These are phyloP conservation scores for Rosa chinensis DNA, from an alignment of 306 rosid genomes.

Conservation along the genomic window DNA sequence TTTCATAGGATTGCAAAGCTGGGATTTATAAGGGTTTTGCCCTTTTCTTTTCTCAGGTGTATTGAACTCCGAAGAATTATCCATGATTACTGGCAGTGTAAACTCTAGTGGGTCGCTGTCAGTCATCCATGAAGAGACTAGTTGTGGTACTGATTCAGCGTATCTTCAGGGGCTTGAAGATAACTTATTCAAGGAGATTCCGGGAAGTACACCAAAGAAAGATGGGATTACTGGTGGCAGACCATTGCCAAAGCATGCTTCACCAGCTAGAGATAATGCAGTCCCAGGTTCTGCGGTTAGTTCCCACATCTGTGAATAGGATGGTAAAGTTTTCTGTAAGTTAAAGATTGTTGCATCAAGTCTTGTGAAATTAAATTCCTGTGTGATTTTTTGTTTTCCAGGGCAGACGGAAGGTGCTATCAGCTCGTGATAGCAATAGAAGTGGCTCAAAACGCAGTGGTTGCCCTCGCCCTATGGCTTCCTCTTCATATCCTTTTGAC, in stretches of 20 bases:
- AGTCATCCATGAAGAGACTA: constrained; percentile 52
- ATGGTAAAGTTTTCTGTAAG: background rate
- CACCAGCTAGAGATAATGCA: constrained; percentile 32
- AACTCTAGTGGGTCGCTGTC: constrained; percentile 37
- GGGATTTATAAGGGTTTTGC: background rate
- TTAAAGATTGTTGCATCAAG: constrained; percentile 3
- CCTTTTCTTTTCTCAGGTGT: constrained; percentile 51
- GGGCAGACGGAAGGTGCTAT: constrained; percentile 68
- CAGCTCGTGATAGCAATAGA: constrained; percentile 47
- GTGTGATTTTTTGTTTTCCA: constrained; percentile 19
- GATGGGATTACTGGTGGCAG: constrained; percentile 30
- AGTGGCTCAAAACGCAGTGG: constrained; percentile 64
- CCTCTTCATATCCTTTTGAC: constrained; percentile 79
- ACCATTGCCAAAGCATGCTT: constrained; percentile 41
- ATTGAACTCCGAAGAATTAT: constrained; percentile 72
- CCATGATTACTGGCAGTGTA: constrained; percentile 64
- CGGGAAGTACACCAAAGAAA: constrained; percentile 26
- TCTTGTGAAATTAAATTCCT: background rate
- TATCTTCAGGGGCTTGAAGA: constrained; percentile 45
- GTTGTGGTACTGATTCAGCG: constrained; percentile 25
- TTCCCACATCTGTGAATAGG: constrained; percentile 11
- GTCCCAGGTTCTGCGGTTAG: constrained; percentile 50
- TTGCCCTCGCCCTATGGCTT: constrained; percentile 56
- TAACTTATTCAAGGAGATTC: constrained; percentile 45
- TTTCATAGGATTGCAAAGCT: background rate